Evolutionary conservation across 78 protist genomes (phyloP).

Genomic region (Cavenderia fasciculata): DNA sequence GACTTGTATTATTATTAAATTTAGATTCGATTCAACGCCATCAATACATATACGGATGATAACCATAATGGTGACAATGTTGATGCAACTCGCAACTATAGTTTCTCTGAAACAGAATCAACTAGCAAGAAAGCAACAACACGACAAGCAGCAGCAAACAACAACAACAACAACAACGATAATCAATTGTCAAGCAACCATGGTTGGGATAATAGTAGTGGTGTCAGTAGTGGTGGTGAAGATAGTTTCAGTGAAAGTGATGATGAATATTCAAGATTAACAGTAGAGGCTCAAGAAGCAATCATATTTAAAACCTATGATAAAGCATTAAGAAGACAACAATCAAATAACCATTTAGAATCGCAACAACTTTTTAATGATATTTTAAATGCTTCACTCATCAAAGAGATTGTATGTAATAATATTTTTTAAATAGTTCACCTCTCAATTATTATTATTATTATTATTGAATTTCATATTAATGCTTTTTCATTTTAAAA

Average conservation of each 20-base stretch:
- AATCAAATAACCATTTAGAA: constrained; percentile 18
- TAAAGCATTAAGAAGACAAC: constrained; percentile 36
- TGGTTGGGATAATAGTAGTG: neutral
- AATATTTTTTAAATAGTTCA: neutral
- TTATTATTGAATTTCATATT: too few species aligned
- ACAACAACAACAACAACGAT: too few species aligned
- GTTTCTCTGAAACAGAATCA: neutral
- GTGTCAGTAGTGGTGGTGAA: neutral
- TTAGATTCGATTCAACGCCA: constrained; percentile 25
- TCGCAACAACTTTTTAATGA: constrained; percentile 47
- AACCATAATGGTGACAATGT: too few species aligned
- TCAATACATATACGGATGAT: neutral
- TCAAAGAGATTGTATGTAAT: neutral
- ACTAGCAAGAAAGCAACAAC: neutral
- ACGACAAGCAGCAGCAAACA: too few species aligned
- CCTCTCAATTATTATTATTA: neutral
- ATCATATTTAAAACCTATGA: constrained; percentile 9
- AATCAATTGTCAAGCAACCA: neutral
- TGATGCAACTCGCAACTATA: neutral
- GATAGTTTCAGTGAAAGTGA: neutral
- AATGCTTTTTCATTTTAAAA: too few species aligned
- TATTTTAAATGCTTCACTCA: neutral
- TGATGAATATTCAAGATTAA: too few species aligned
- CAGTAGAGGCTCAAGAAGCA: constrained; percentile 51
- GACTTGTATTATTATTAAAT: too few species aligned